These are phyloP conservation scores for Ustilago trichophora DNA, from an alignment of 1,284 basidiomycete species.

Conservation along the genomic window DNA sequence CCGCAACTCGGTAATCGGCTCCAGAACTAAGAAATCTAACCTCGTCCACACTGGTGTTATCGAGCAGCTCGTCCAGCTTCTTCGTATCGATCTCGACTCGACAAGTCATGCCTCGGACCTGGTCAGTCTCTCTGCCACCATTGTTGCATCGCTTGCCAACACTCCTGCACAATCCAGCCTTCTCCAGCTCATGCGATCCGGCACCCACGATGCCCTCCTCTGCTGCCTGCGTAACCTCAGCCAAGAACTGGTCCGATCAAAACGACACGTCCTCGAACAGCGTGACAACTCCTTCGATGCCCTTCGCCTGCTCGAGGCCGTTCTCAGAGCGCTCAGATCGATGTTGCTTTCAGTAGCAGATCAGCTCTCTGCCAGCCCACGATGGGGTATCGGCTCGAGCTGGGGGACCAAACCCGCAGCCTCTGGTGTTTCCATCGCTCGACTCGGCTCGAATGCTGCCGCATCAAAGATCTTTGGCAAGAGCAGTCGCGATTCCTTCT, in stretches of 20 bases:
- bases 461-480: constrained; percentile 44
- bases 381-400: constrained; percentile 59
- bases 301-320: constrained; percentile 42
- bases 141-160: constrained; percentile 46
- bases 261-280: constrained; percentile 21
- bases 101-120: constrained; percentile 21
- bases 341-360: constrained; percentile 55
- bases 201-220: constrained; percentile 41
- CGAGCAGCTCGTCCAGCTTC: constrained; percentile 39
- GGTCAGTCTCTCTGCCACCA: constrained; percentile 42
- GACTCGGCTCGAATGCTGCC: constrained; percentile 16
- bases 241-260: constrained; percentile 8
- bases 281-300: constrained; percentile 4
- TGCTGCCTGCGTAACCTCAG: constrained; percentile 27
- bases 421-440: constrained; percentile 29
- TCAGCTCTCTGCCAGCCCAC: constrained; percentile 53
- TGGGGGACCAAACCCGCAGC: constrained; percentile 40
- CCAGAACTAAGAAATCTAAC: constrained; percentile 43
- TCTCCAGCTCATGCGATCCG: constrained; percentile 38
- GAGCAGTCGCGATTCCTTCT: constrained; percentile 26
- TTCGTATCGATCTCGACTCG: constrained; percentile 30
- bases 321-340: constrained; percentile 51
- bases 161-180: constrained; percentile 38
- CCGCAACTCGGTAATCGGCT: constrained; percentile 51
- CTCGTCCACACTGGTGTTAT: constrained; percentile 40